Base-by-base conservation (phyloP, 345 rosid species). In the Hevea brasiliensis region DNA sequence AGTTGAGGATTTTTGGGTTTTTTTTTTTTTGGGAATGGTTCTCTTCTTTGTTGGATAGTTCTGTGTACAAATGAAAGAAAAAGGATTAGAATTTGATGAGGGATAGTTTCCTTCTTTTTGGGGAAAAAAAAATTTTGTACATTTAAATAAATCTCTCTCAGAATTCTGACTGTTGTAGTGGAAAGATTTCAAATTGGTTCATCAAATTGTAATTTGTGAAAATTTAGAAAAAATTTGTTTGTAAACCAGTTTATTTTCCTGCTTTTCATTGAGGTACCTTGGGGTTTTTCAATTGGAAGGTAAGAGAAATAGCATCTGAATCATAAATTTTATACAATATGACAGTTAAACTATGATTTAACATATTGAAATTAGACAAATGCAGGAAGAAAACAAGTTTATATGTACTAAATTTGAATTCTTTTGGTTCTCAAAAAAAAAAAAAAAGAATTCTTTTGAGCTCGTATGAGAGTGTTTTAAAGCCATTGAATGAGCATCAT, bases 31-130 rank as follows among this genome's bases (percentile, higher is more conserved):
- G 77, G 71, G 71, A 40, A 79, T 75, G 79, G 59, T 64, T 77
- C 66, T 67, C 37, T 65, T 14, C 61, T 66, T 80, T 72, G 75
- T 74, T 83, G 81, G 78, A 78, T 79, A 74, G 78, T 82, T 84
- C 70, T 76, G 70, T 89, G 95, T 89, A 89, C 84, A 66, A 75
- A 78, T 74, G 77, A 66, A 75, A 72, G 75, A 79, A 79, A 4
- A 78, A 76, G 71, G 72, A 35, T 74, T 81, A 84, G 80, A 75
- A 76, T 84, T 81, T 83, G 76, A 48, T 53, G 76, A 60, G 42
- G 64, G 58, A 76, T 71, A 72, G 65, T 53, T 45, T 66, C 45
- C 67, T 14, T 70, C 55, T 47, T 37, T 73, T 67, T 68, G 13
- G 18, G 4, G 1, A 47, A 47, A 6, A 47, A 45, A 10, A 44